Conservation (phyloP, 2,329 filamentous ascomycete genomes). For the Fusarium mundagurra region DNA sequence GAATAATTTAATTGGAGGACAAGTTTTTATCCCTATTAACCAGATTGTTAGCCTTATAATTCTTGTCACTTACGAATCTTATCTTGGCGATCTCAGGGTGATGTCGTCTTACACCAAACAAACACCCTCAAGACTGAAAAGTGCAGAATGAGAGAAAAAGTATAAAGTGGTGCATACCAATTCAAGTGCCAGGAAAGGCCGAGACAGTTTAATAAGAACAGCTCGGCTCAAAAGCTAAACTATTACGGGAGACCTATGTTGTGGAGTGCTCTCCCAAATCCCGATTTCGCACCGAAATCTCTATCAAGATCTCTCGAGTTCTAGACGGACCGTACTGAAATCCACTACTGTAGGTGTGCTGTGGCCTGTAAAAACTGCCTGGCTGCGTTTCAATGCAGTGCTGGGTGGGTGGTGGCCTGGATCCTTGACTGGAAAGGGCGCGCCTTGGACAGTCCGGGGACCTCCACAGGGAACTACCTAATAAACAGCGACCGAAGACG, state of each 20-base stretch:
- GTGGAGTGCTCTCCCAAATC: constrained; percentile 19
- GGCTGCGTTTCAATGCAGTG: background rate
- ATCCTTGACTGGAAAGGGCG: background rate
- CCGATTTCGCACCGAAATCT: constrained; percentile 36
- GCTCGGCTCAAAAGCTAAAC: constrained; percentile 30
- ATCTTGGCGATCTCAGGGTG: background rate
- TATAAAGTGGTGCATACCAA: constrained; percentile 28
- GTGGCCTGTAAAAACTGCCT: constrained; percentile 5
- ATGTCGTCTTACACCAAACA: constrained; percentile 28
- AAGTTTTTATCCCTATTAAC: background rate
- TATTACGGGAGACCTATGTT: constrained; percentile 24
- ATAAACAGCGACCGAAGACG: background rate
- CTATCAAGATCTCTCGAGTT: constrained; percentile 12
- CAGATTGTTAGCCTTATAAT: constrained; percentile 12
- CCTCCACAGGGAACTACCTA: constrained; percentile 5
- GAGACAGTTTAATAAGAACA: constrained; percentile 26
- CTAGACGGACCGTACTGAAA: background rate
- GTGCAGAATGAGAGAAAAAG: constrained; percentile 7
- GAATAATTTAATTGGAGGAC: constrained; percentile 14
- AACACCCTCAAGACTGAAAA: constrained; percentile 16
- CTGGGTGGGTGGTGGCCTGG: background rate
- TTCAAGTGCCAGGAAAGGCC: constrained; percentile 4
- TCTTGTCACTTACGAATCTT: constrained; percentile 6
- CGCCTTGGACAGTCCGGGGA: background rate
- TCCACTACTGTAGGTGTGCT: constrained; percentile 6